Percentiles rank a stretch among this genome's conserved stretches.
Evolutionary conservation across 192 early-diverging fungal genomes (phyloP).

Genomic region (Backusella parvicylindrica): DNA sequence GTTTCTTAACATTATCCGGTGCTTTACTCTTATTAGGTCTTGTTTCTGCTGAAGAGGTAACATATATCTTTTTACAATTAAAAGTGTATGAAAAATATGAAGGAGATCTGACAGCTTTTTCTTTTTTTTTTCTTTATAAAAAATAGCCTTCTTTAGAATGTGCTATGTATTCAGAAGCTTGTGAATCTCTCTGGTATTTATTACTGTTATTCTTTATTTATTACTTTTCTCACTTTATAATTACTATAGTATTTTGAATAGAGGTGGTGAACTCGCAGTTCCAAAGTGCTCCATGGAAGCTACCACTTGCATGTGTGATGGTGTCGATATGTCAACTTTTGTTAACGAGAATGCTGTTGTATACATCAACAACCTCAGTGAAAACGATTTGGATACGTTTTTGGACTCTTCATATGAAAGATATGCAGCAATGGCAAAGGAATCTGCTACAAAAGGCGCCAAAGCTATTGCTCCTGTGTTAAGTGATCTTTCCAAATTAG

Average conservation of each 20-base stretch:
- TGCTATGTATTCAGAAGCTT: neutral
- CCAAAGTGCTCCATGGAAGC: neutral
- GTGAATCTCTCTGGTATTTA: neutral
- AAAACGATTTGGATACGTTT: neutral
- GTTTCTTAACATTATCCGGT: neutral
- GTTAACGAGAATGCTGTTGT: neutral
- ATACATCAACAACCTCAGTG: neutral
- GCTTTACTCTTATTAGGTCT: neutral
- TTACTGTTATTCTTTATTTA: neutral
- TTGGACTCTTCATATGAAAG: neutral
- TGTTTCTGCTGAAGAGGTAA: neutral
- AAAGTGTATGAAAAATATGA: neutral
- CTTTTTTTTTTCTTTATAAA: no score
- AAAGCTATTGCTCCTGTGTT: neutral
- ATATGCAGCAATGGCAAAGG: neutral
- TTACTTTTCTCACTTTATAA: neutral
- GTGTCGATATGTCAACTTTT: neutral
- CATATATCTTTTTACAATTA: neutral
- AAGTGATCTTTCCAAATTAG: neutral
- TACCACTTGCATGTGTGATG: neutral
- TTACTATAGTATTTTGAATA: neutral
- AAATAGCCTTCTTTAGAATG: neutral
- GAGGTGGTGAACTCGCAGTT: neutral
- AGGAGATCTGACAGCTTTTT: neutral
- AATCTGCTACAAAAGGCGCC: neutral